These are phyloP conservation scores for Scheffersomyces quercinus DNA, from an alignment of 1,139 yeast genomes.

Conservation along the genomic window DNA sequence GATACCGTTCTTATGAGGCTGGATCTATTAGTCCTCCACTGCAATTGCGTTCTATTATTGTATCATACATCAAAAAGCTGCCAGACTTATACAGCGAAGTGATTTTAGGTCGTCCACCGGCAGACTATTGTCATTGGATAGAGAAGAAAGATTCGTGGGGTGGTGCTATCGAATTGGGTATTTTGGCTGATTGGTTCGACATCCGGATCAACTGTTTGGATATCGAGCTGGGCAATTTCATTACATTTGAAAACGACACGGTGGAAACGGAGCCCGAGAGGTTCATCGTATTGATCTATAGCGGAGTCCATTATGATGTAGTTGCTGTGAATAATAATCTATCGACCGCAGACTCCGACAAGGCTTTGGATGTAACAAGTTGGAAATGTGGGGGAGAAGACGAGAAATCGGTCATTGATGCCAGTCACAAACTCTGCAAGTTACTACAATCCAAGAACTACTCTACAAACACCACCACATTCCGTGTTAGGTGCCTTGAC, in stretches of 20 bases:
- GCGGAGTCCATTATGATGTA: conserved; percentile 79
- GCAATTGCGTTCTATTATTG: conserved; percentile 50
- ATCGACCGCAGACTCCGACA: conserved; percentile 20
- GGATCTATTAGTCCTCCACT: conserved; percentile 26
- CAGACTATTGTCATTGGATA: conserved; percentile 65
- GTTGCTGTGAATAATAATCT: conserved; percentile 41
- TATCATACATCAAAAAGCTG: conserved; percentile 43
- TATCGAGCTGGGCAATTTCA: conserved; percentile 62
- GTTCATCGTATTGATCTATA: conserved; percentile 59
- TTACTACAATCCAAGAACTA: conserved; percentile 55
- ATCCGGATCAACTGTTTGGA: conserved; percentile 65
- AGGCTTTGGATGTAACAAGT: conserved; percentile 26
- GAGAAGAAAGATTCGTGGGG: conserved; percentile 70
- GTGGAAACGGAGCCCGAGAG: conserved; percentile 25
- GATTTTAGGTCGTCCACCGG: conserved; percentile 54
- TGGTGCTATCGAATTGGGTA: conserved; percentile 78
- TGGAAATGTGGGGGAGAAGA: conserved; percentile 34
- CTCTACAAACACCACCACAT: conserved; percentile 66
- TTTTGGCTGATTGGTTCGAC: conserved; percentile 55
- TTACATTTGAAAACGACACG: conserved; percentile 49
- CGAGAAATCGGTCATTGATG: conserved; percentile 30
- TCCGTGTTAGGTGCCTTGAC: conserved; percentile 56
- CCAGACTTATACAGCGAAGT: conserved; percentile 54
- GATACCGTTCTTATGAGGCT: conserved; percentile 15
- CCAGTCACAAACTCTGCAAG: conserved; percentile 42